Evolutionary conservation across 495 filamentous ascomycete species (phyloP), one percentile per base, ranked within the genome.

Genomic region (Amniculicola lignicola): DNA sequence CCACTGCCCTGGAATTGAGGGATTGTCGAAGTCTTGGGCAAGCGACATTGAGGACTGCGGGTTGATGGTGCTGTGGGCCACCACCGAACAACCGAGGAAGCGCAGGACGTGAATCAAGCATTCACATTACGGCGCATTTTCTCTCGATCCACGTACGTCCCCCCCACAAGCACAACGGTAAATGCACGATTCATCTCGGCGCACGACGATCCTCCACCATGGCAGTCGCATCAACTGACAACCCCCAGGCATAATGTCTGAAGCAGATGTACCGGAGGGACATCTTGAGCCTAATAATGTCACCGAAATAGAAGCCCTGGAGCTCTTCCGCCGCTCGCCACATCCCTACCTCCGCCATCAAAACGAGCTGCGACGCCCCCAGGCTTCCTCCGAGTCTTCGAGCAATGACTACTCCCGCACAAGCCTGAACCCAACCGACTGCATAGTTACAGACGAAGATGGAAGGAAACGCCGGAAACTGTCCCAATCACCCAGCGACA

Each of bases 321-420:
- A 52, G 35, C 51, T 64, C 11, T 76, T 82, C 39, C 85, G 83
- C 45, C 84, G 86, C 63, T 89, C 87, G 35, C 87, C 88, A 33
- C 86, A 90, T 71, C 87, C 87, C 5, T 90, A 90, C 61, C 78
- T 82, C 63, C 81, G 79, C 53, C 79, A 75, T 40, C 72, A 68
- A 51, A 70, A 64, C 27, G 78, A 80, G 74, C 61, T 73, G 77
- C 37, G 57, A 76, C 69, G 43, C 65, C 59, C 61, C 12, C 39
- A 57, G 7, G 33, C 27, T 6, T 62, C 53, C 16, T 31, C 48
- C 48, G 48, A 49, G 21, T 56, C 56, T 15, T 72, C 61, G 44
- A 47, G 24, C 40, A 43, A 14, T 35, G 42, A 51, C 38, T 56
- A 45, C 42, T 44, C 25, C 38, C 51, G 14, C 33, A 29, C 29